Evolutionary conservation across 352 stramenopile genomes (phyloP).

Genomic region (Pythium phragmitis): DNA sequence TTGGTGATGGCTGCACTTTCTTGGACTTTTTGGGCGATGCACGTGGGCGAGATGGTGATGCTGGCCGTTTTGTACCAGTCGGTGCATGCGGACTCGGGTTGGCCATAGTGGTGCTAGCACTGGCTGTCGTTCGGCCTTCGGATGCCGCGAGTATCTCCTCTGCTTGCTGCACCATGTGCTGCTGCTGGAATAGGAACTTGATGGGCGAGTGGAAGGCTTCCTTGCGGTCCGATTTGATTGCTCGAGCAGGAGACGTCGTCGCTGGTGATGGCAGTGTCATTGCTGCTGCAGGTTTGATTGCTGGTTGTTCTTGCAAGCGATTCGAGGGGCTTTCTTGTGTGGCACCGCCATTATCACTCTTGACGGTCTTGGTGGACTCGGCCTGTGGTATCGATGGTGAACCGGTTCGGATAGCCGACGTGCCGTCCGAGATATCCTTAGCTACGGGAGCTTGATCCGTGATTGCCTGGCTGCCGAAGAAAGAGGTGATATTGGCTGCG

Average conservation of each 20-base stretch:
- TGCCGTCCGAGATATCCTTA: neutral
- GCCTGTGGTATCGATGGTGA: neutral
- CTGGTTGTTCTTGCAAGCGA: neutral
- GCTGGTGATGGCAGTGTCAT: neutral
- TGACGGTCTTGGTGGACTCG: neutral
- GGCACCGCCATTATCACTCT: neutral
- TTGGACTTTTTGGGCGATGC: slow-evolving; percentile 24
- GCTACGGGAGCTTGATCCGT: neutral
- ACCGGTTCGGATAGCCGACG: neutral
- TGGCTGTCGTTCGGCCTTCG: neutral
- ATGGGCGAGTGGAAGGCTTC: slow-evolving; percentile 25
- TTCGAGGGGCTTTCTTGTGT: slow-evolving; percentile 6
- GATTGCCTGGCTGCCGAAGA: slow-evolving; percentile 35
- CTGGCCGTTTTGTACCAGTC: slow-evolving; percentile 28
- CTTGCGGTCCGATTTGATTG: slow-evolving; percentile 19
- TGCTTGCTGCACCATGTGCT: slow-evolving; percentile 27
- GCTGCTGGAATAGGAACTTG: slow-evolving; percentile 23
- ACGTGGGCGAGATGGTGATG: slow-evolving; percentile 23
- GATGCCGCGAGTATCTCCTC: slow-evolving; percentile 20
- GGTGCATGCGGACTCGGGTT: neutral
- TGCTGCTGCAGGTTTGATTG: neutral
- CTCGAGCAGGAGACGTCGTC: neutral
- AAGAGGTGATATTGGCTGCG: slow-evolving; percentile 66
- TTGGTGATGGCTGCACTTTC: slow-evolving; percentile 21
- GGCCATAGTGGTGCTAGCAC: neutral